Evolutionary conservation across 1,139 yeast species (phyloP), one percentile per base, ranked within the genome.

Genomic region (Oligophagozyma castellii): DNA sequence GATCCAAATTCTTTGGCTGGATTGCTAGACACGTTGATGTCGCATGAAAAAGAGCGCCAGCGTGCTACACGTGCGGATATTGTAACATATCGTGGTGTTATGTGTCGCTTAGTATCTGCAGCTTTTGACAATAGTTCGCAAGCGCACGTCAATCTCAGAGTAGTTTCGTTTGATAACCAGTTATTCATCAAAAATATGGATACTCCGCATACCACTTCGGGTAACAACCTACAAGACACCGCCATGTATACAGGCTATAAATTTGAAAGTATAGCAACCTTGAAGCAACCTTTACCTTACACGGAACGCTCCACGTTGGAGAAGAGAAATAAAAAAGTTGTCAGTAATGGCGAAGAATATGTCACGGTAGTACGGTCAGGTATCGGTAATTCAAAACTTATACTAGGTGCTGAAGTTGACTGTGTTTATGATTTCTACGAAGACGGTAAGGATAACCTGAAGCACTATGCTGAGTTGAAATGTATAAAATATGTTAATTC

Each of bases 361-460:
- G 64, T 79, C 24, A 67, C 81, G 1, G 77, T 84, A 15, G 89
- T 84, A 5, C 66, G 70, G 38, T 77, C 95, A 0, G 93, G 95
- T 2, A 72, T 84, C 8, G 95, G 95, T 3, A 65, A 66, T 30
- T 66, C 72, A 16, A 70, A 68, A 42, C 56, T 84, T 26, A 51
- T 80, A 2, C 56, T 86, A 27, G 95, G 89, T 1, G 95, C 95
- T 2, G 96, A 89, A 53, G 80, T 86, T 12, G 96, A 86, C 53
- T 77, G 95, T 49, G 74, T 77, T 7, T 76, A 74, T 66, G 95
- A 84, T 55, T 81, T 73, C 44, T 63, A 73, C 37, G 86, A 89
- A 8, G 67, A 58, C 3, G 55, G 56, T 11, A 42, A 38, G 14
- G 64, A 61, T 29, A 68, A 74, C 12, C 58, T 81, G 27, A 54